These are phyloP conservation scores for Sugiyamaella smithiae DNA, from an alignment of 805 yeast species.

Conservation along the genomic window DNA sequence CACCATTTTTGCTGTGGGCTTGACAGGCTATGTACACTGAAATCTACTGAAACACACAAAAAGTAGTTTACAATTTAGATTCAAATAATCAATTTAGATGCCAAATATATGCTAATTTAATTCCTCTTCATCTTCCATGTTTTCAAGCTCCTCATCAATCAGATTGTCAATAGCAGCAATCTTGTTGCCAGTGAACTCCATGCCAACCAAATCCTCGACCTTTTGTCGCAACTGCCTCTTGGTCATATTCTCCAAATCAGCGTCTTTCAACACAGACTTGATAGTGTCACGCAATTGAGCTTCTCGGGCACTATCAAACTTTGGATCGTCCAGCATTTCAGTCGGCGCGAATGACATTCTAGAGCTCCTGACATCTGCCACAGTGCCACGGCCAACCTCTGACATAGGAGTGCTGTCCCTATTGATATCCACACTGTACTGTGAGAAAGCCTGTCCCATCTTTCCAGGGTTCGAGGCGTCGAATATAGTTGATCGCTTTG, in stretches of 20 bases:
- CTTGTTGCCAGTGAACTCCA: slow-evolving; percentile 32
- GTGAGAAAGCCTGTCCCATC: slow-evolving; percentile 18
- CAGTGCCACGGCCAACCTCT: slow-evolving; percentile 12
- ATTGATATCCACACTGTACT: slow-evolving; percentile 17
- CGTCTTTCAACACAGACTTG: slow-evolving; percentile 30
- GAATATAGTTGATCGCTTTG: slow-evolving; percentile 15
- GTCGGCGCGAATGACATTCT: slow-evolving; percentile 18
- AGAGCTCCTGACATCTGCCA: slow-evolving; percentile 9
- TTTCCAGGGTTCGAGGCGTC: slow-evolving; percentile 15
- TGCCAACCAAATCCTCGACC: slow-evolving; percentile 37
- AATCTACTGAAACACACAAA: too few species aligned
- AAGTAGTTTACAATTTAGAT: too few species aligned
- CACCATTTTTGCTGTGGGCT: too few species aligned
- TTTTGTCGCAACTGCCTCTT: slow-evolving; percentile 34
- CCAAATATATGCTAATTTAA: too few species aligned
- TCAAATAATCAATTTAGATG: too few species aligned
- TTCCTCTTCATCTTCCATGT: slow-evolving; percentile 18
- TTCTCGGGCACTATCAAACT: slow-evolving; percentile 20
- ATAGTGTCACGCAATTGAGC: slow-evolving; percentile 33
- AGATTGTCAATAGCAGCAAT: slow-evolving; percentile 32
- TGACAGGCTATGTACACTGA: too few species aligned
- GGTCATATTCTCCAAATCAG: slow-evolving; percentile 38
- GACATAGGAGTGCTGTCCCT: slow-evolving; percentile 17
- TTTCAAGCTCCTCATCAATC: slow-evolving; percentile 36
- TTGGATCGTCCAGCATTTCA: slow-evolving; percentile 16